phyloP scores from a whole-genome alignment of 257 asterid genomes.

The Orobanche coerulescens region DNA sequence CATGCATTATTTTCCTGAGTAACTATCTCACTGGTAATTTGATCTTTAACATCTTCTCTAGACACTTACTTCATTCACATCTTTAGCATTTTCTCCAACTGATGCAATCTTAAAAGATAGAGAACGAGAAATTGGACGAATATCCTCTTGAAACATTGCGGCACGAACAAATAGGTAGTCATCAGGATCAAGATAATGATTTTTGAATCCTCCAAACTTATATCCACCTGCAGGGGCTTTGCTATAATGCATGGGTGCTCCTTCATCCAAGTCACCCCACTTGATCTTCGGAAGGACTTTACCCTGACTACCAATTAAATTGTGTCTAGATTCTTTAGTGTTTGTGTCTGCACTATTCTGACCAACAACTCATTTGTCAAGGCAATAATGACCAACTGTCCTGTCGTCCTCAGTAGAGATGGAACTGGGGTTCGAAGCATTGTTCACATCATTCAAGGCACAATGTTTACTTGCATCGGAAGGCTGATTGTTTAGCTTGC shows the following conservation, averaged over 20 bases:
- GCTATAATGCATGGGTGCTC: slow-evolving; percentile 51
- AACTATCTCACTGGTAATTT: slow-evolving; percentile 36
- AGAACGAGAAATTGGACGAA: slow-evolving; percentile 25
- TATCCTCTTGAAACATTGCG: slow-evolving; percentile 22
- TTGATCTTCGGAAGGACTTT: slow-evolving; percentile 55
- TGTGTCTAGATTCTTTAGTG: slow-evolving; percentile 24
- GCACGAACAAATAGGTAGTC: slow-evolving; percentile 21
- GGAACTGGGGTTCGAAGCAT: slow-evolving; percentile 24
- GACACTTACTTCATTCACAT: slow-evolving; percentile 39
- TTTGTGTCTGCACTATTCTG: slow-evolving; percentile 33
- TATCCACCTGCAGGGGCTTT: slow-evolving; percentile 38
- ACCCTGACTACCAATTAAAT: slow-evolving; percentile 32
- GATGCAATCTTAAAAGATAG: slow-evolving; percentile 21
- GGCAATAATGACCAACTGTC: slow-evolving; percentile 29
- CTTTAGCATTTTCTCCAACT: slow-evolving; percentile 28
- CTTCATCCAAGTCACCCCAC: slow-evolving; percentile 97
- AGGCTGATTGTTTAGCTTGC: slow-evolving; percentile 28
- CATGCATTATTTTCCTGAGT: slow-evolving; percentile 26
- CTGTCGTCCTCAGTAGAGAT: slow-evolving; percentile 32
- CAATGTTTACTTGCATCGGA: slow-evolving; percentile 32
- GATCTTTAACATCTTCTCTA: slow-evolving; percentile 49
- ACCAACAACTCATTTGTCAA: slow-evolving; percentile 44
- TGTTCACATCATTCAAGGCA: slow-evolving; percentile 25
- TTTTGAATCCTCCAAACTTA: slow-evolving; percentile 33
- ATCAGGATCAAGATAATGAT: slow-evolving; percentile 25